Conservation (phyloP, 352 stramenopile genomes). For the Globisporangium parvum region DNA sequence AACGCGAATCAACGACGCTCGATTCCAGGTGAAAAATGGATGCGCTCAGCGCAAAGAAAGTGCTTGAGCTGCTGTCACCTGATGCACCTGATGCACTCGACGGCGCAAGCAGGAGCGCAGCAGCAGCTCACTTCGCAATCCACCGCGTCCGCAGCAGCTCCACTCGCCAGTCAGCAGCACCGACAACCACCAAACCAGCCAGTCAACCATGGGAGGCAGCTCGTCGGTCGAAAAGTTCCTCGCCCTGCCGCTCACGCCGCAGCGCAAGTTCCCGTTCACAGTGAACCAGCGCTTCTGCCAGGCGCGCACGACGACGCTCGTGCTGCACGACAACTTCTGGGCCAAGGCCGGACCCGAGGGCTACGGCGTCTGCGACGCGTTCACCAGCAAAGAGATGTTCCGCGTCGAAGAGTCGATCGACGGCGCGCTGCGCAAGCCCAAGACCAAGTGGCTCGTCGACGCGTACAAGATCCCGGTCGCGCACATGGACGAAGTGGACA, state of each 20-base stretch:
- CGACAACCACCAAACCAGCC: too few species aligned
- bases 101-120: too few species aligned
- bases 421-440: conserved; percentile 14
- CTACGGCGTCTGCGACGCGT: conserved; percentile 25
- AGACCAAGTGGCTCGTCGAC: conserved; percentile 36
- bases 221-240: conserved; percentile 24
- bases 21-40: too few species aligned
- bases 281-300: conserved; percentile 37
- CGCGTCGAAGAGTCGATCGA: conserved; percentile 23
- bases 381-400: conserved; percentile 22
- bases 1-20: too few species aligned
- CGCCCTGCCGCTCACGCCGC: conserved; percentile 21
- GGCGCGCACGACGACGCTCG: conserved; percentile 24
- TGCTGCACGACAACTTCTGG: conserved; percentile 35
- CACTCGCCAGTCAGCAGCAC: too few species aligned
- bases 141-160: too few species aligned
- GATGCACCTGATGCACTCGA: too few species aligned
- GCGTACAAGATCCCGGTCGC: conserved; percentile 30
- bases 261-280: conserved; percentile 40
- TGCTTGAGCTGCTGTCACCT: too few species aligned
- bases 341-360: conserved; percentile 12
- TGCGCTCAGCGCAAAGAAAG: too few species aligned
- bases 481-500: conserved; percentile 16
- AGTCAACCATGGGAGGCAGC: conserved; percentile 14
- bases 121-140: too few species aligned